phyloP scores from a whole-genome alignment of 2,329 filamentous ascomycete genomes.

The Coniella vitis region DNA sequence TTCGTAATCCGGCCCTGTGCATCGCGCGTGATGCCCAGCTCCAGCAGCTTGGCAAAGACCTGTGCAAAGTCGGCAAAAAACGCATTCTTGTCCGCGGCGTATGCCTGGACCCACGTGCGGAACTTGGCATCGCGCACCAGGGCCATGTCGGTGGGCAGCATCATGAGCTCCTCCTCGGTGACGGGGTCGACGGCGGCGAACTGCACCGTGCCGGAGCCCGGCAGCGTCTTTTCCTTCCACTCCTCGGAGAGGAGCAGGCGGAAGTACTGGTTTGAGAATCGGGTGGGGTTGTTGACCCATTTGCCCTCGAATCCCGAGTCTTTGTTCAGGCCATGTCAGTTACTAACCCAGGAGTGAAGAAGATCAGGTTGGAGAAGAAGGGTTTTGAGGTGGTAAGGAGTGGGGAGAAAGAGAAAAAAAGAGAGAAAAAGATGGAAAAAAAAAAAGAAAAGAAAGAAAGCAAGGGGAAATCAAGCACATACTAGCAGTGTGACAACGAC shows the following conservation, averaged over 20 bases:
- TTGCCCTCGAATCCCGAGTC: constrained; percentile 40
- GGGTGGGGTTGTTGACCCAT: constrained; percentile 30
- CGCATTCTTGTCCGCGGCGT: constrained; percentile 53
- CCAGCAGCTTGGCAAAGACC: constrained; percentile 54
- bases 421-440: too few relatives aligned
- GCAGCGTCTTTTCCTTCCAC: constrained; percentile 40
- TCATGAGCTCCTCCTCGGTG: constrained; percentile 52
- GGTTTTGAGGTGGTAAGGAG: too few relatives aligned
- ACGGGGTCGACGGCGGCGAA: constrained; percentile 55
- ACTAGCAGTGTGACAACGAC: constrained; percentile 51
- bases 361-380: too few relatives aligned
- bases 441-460: too few relatives aligned
- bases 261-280: constrained; percentile 33
- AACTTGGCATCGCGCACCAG: constrained; percentile 48
- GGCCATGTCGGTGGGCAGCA: constrained; percentile 59
- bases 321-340: not conserved
- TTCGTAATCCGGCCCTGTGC: constrained; percentile 45
- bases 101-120: constrained; percentile 48
- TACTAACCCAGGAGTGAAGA: too few relatives aligned
- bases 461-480: not conserved
- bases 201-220: constrained; percentile 46
- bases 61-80: constrained; percentile 55
- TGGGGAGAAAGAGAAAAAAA: too few relatives aligned
- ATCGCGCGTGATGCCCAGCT: constrained; percentile 53
- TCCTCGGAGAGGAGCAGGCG: constrained; percentile 26